These are phyloP conservation scores for Cladophialophora bantiana DNA, from an alignment of 2,329 filamentous ascomycete species.

Conservation along the genomic window DNA sequence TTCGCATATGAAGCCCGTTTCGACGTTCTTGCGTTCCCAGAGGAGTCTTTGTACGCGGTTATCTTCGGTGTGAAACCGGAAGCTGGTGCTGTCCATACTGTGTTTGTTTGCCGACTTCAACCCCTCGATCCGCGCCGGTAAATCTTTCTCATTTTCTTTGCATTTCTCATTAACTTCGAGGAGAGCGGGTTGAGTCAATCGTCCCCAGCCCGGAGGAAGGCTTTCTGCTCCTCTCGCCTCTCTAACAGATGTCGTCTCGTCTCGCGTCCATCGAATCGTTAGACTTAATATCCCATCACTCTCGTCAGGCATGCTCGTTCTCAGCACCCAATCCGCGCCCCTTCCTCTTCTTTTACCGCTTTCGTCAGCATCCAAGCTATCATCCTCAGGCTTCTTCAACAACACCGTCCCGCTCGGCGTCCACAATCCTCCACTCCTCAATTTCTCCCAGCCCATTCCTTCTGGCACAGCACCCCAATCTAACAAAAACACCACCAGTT, in stretches of 20 bases:
- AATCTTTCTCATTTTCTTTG: conserved; percentile 29
- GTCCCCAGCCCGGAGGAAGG: conserved; percentile 66
- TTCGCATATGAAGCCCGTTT: conserved; percentile 36
- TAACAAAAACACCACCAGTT: conserved; percentile 67
- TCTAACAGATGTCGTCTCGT: conserved; percentile 49
- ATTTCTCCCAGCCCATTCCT: conserved; percentile 63
- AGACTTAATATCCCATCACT: conserved; percentile 68
- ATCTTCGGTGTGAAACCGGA: conserved; percentile 42
- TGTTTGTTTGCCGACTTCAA: conserved; percentile 39
- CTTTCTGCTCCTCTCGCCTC: conserved; percentile 60
- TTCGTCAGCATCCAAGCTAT: conserved; percentile 3
- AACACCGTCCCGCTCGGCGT: conserved; percentile 65
- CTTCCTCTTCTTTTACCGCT: conserved; percentile 47
- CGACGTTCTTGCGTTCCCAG: conserved; percentile 41
- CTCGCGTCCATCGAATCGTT: conserved; percentile 62
- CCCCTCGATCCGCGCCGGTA: conserved; percentile 38
- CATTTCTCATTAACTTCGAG: conserved; percentile 31
- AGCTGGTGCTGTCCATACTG: conserved; percentile 38
- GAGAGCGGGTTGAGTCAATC: conserved; percentile 41
- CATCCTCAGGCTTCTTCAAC: conserved; percentile 56
- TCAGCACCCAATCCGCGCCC: conserved; percentile 56
- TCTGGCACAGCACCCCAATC: conserved; percentile 70
- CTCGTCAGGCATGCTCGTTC: conserved; percentile 64
- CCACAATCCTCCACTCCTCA: conserved; percentile 66
- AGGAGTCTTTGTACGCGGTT: conserved; percentile 38